A percentile compares a stretch with the other conserved stretches of the same genome.
phyloP scores from a whole-genome alignment of 192 early-diverging fungal genomes.

The Entomortierella parvispora region DNA sequence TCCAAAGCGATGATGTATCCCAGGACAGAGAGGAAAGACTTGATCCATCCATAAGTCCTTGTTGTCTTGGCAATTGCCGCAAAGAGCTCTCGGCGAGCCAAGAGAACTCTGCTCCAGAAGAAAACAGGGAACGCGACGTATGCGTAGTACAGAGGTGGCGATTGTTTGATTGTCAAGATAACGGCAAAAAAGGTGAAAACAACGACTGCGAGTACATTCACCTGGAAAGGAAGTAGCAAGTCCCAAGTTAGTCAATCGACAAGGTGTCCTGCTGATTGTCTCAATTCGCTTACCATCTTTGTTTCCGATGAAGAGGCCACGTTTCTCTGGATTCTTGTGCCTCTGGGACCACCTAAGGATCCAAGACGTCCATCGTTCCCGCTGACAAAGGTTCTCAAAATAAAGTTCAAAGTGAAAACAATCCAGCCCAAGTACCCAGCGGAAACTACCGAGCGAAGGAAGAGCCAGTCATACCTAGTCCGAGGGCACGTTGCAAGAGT shows the following conservation, averaged over 20 bases:
- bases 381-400: constrained; percentile 73
- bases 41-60: constrained; percentile 27
- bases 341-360: constrained; percentile 19
- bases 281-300: constrained; percentile 7
- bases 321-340: not conserved
- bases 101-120: constrained; percentile 80
- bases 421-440: constrained; percentile 94
- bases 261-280: too few species aligned
- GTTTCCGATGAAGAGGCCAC: constrained; percentile 15
- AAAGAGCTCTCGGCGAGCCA: constrained; percentile 45
- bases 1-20: constrained; percentile 79
- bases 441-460: constrained; percentile 85
- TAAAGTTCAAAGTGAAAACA: constrained; percentile 81
- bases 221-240: not conserved
- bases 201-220: constrained; percentile 53
- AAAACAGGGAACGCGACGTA: constrained; percentile 87
- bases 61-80: constrained; percentile 25
- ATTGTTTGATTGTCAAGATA: constrained; percentile 80
- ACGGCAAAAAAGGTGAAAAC: constrained; percentile 56
- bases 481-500: not conserved
- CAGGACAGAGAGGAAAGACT: constrained; percentile 46
- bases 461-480: constrained; percentile 89
- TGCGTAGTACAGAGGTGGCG: constrained; percentile 87
- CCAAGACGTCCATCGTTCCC: constrained; percentile 28
- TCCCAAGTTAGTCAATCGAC: not conserved